Evolutionary conservation across 1,284 basidiomycete genomes (phyloP).

Genomic region (Wolfiporia cocos): DNA sequence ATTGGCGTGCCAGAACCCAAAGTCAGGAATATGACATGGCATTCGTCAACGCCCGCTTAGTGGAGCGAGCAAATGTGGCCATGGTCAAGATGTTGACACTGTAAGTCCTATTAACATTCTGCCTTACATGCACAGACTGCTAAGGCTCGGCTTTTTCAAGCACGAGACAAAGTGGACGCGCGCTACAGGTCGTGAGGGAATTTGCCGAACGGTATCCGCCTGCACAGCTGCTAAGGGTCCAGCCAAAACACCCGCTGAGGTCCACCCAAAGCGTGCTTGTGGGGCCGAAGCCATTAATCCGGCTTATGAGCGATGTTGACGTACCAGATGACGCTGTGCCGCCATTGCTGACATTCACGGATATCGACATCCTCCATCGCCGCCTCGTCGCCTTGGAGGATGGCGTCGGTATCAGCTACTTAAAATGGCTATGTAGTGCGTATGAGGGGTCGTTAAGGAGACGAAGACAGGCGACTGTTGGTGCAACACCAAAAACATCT

Average conservation of each 20-base stretch:
- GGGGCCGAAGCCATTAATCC: slow-evolving; percentile 55
- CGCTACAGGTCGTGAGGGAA: slow-evolving; percentile 42
- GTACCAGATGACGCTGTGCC: slow-evolving; percentile 65
- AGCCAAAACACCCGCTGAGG: slow-evolving; percentile 37
- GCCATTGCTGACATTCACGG: slow-evolving; percentile 57
- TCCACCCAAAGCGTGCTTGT: slow-evolving; percentile 50
- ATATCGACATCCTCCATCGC: slow-evolving; percentile 63
- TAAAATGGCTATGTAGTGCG: slow-evolving; percentile 62
- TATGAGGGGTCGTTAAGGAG: slow-evolving; percentile 60
- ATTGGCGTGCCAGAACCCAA: slow-evolving; percentile 14
- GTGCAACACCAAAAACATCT: slow-evolving; percentile 8
- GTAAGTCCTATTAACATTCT: slow-evolving; percentile 35
- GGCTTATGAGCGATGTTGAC: slow-evolving; percentile 44
- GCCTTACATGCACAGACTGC: slow-evolving; percentile 2
- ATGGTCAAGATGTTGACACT: slow-evolving; percentile 56
- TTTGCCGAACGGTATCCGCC: slow-evolving; percentile 62
- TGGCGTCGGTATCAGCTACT: slow-evolving; percentile 40
- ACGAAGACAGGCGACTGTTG: slow-evolving; percentile 39
- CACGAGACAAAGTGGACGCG: slow-evolving; percentile 41
- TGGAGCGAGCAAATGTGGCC: slow-evolving; percentile 61
- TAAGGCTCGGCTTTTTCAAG: slow-evolving; percentile 27
- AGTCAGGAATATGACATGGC: slow-evolving; percentile 12
- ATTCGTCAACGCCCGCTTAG: slow-evolving; percentile 34
- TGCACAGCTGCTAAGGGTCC: slow-evolving; percentile 29
- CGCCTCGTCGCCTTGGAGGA: slow-evolving; percentile 43